These are phyloP conservation scores for Hericium coralloides DNA, from an alignment of 768 basidiomycete genomes.

Conservation along the genomic window DNA sequence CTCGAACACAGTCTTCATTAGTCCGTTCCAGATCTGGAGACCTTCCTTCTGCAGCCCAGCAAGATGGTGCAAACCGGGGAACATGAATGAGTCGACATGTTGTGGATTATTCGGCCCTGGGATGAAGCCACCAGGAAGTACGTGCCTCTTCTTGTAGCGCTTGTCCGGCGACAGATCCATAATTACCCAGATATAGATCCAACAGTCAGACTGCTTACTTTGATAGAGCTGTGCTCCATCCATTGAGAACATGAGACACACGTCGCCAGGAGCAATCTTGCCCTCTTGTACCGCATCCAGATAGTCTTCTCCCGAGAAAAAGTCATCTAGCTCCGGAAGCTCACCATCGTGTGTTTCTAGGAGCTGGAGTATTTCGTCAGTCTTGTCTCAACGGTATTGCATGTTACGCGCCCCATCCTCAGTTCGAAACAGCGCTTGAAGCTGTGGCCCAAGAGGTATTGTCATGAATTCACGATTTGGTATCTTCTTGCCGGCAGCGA, in stretches of 20 bases:
- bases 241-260: constrained; percentile 27
- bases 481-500: too few species aligned
- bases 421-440: too few species aligned
- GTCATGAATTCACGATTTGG: too few species aligned
- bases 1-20: neutral
- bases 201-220: constrained; percentile 24
- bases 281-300: constrained; percentile 15
- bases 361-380: too few species aligned
- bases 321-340: too few species aligned
- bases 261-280: constrained; percentile 18
- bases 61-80: constrained; percentile 25
- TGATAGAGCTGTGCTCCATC: constrained; percentile 34
- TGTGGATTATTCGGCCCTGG: constrained; percentile 28
- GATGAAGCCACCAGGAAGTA: constrained; percentile 23
- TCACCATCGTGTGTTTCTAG: too few species aligned
- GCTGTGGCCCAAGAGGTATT: too few species aligned
- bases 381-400: too few species aligned
- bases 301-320: constrained; percentile 21
- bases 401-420: too few species aligned
- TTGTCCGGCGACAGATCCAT: constrained; percentile 21
- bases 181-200: constrained; percentile 31
- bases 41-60: constrained; percentile 20
- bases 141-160: constrained; percentile 22
- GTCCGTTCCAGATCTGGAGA: constrained; percentile 18
- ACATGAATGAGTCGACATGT: constrained; percentile 22